Evolutionary conservation across 2,329 filamentous ascomycete species (phyloP).

Genomic region (Botrytis paeoniae): DNA sequence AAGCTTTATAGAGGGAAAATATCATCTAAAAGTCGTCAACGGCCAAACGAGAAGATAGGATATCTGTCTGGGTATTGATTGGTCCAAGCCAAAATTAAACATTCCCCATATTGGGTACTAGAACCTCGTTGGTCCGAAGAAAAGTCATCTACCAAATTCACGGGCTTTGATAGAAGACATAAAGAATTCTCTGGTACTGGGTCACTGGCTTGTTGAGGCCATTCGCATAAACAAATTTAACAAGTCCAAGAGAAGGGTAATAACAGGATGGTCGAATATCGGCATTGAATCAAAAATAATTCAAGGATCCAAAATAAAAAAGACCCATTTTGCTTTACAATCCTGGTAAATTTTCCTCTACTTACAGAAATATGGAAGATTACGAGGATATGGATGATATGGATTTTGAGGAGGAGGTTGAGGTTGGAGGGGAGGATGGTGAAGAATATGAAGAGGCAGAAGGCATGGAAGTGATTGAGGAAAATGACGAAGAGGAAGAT

Average conservation of each 20-base stretch:
- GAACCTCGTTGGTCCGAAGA: neutral
- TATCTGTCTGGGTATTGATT: neutral
- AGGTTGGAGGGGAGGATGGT: neutral
- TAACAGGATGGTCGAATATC: neutral
- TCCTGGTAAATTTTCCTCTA: neutral
- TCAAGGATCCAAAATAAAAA: neutral
- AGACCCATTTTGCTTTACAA: neutral
- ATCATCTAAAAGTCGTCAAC: neutral
- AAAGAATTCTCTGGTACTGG: neutral
- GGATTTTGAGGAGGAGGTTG: constrained; percentile 4
- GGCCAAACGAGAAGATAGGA: neutral
- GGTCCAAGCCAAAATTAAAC: constrained; percentile 3
- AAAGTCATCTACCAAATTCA: neutral
- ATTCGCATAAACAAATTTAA: neutral
- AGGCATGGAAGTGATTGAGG: neutral
- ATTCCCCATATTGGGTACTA: neutral
- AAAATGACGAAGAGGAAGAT: constrained; percentile 5
- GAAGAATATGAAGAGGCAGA: constrained; percentile 3
- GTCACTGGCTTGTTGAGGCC: neutral
- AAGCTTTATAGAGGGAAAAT: neutral
- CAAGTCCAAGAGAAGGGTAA: neutral
- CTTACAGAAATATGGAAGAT: constrained; percentile 6
- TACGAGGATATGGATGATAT: constrained; percentile 9
- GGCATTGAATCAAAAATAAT: neutral
- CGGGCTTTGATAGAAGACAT: neutral